Base-by-base conservation (phyloP, 176 grass and related monocot genomes). In the Puya raimondii region DNA sequence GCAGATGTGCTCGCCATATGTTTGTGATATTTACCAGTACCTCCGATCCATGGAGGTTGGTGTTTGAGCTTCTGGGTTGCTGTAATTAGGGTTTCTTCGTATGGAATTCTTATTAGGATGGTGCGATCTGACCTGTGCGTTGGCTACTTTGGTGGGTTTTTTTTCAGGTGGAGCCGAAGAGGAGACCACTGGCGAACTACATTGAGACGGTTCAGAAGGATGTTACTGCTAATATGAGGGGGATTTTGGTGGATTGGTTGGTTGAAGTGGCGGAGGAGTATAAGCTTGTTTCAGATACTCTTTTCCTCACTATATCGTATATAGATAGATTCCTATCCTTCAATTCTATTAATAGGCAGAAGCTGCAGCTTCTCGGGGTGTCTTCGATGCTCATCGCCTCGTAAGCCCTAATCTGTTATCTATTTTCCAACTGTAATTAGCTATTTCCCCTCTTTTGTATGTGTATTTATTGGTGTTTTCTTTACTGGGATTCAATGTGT, bases 231-330 rank as follows among this genome's bases (percentile, higher is more conserved):
- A 82, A 78, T 65, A 99, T 99, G 95, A 84, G 95, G 11, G 75
- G 84, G 10, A 83, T 99, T 51, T 82, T 99, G 51, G 49, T 99
- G 42, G 90, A 99, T 82, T 99, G 95, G 95, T 80, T 99, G 14
- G 90, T 99, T 52, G 95, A 99, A 80, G 95, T 99, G 16, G 82
- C 87, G 9, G 85, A 99, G 76, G 94, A 99, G 75, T 99, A 99
- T 67, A 99, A 93, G 78, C 87, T 99, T 65, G 75, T 91, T 0
- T 80, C 95, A 0, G 95, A 99, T 72, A 93, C 90, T 50, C 74
- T 99, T 9, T 94, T 82, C 74, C 84, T 93, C 15, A 85, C 90
- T 21, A 71, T 99, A 22, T 86, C 90, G 52, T 88, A 93, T 61
- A 52, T 99, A 6, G 95, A 94, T 29, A 81, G 90, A 6, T 99